phyloP scores from a whole-genome alignment of 805 yeast species.

The Sugiyamaella qingdaonensis region DNA sequence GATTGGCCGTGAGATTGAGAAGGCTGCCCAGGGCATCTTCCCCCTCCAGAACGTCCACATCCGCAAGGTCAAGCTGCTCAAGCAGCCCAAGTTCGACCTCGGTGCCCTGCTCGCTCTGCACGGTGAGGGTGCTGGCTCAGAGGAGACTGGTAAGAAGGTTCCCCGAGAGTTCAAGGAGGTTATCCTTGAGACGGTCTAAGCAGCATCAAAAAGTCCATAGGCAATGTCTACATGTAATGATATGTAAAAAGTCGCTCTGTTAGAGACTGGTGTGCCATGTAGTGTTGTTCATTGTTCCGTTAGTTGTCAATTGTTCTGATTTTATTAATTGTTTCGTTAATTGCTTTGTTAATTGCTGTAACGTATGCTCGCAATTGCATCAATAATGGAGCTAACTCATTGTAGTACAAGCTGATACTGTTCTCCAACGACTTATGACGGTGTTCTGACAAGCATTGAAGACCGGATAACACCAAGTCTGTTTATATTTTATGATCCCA shows the following conservation, averaged over 20 bases:
- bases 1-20: conserved; percentile 97
- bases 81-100: conserved; percentile 98
- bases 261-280: too few relatives aligned
- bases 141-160: conserved; percentile 97
- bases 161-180: conserved; percentile 95
- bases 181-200: conserved; percentile 94
- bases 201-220: conserved; percentile 2
- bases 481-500: too few relatives aligned
- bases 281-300: too few relatives aligned
- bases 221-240: conserved; percentile 5
- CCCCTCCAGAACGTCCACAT: conserved; percentile 98
- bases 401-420: too few relatives aligned
- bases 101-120: conserved; percentile 94
- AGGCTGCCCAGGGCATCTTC: conserved; percentile 89
- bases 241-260: conserved; percentile 1
- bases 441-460: too few relatives aligned
- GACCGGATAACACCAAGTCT: too few relatives aligned
- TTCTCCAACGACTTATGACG: too few relatives aligned
- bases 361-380: too few relatives aligned
- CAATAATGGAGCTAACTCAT: too few relatives aligned
- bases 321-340: too few relatives aligned
- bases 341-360: too few relatives aligned
- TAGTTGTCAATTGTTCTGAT: too few relatives aligned
- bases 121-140: conserved; percentile 88
- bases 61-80: conserved; percentile 97